Evolutionary conservation across 768 basidiomycete genomes (phyloP).

Genomic region (Lactarius indigo): DNA sequence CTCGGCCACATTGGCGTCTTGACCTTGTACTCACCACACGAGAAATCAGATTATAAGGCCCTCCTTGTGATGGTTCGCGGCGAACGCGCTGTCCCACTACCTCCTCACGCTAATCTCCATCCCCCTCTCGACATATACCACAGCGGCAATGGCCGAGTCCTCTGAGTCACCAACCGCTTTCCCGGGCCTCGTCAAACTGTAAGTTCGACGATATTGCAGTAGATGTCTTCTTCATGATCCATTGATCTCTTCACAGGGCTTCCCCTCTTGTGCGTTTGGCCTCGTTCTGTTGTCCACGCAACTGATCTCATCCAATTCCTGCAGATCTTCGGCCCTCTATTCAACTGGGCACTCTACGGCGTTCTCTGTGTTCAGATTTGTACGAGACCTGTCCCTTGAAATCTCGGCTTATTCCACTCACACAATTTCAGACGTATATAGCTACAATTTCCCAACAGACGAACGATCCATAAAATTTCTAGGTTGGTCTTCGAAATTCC

Average conservation of each 20-base stretch:
- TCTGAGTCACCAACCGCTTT: background rate
- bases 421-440: background rate
- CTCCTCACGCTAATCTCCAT: background rate
- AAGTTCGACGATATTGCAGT: background rate
- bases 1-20: background rate
- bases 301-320: background rate
- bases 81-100: background rate
- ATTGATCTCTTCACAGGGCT: background rate
- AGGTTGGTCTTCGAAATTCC: background rate
- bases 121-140: background rate
- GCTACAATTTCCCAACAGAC: background rate
- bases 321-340: background rate
- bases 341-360: background rate
- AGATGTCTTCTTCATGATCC: background rate
- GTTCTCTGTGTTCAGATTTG: slow-evolving; percentile 1
- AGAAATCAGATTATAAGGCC: background rate
- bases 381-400: background rate
- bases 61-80: background rate
- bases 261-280: background rate
- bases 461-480: background rate
- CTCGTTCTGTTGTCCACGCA: background rate
- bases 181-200: background rate
- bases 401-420: background rate
- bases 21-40: background rate
- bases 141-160: background rate